Evolutionary conservation across 371 early-diverging fungal genomes (phyloP).

Genomic region (Dinochytrium kinnereticum): DNA sequence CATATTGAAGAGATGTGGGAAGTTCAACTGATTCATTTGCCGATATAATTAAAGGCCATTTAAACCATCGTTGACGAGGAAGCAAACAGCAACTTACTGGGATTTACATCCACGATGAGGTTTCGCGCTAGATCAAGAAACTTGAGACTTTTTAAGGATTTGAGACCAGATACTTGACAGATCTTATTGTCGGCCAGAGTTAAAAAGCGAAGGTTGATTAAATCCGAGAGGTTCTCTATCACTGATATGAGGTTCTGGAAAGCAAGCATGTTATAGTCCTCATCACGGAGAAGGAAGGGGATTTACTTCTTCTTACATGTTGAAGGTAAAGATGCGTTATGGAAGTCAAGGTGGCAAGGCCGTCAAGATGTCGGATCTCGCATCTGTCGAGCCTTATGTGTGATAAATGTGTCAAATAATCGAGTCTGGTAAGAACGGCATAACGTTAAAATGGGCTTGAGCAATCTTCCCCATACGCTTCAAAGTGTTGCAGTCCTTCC

Average conservation of each 20-base stretch:
- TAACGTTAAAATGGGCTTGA: not conserved
- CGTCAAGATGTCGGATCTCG: not conserved
- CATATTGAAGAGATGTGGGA: not conserved
- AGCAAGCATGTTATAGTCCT: too few species aligned
- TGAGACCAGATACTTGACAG: not conserved
- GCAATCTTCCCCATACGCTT: constrained; percentile 13
- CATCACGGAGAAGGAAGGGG: too few species aligned
- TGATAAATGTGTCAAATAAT: not conserved
- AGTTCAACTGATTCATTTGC: constrained; percentile 13
- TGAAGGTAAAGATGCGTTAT: constrained; percentile 18
- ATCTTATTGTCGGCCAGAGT: constrained; percentile 13
- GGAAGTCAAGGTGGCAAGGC: not conserved
- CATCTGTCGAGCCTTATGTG: constrained; percentile 17
- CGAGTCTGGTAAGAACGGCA: not conserved
- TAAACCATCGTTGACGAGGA: too few species aligned
- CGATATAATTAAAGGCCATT: too few species aligned
- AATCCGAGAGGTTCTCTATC: constrained; percentile 2
- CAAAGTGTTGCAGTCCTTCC: not conserved
- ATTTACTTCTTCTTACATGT: not conserved
- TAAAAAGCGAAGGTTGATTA: constrained; percentile 2
- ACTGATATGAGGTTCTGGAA: constrained; percentile 6
- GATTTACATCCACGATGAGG: not conserved
- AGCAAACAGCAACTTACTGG: not conserved
- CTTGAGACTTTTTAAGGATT: not conserved
- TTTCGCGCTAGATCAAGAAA: constrained; percentile 9